These are phyloP conservation scores for Nannochloropsis salina DNA, from an alignment of 108 stramenopile genomes.

Conservation along the genomic window DNA sequence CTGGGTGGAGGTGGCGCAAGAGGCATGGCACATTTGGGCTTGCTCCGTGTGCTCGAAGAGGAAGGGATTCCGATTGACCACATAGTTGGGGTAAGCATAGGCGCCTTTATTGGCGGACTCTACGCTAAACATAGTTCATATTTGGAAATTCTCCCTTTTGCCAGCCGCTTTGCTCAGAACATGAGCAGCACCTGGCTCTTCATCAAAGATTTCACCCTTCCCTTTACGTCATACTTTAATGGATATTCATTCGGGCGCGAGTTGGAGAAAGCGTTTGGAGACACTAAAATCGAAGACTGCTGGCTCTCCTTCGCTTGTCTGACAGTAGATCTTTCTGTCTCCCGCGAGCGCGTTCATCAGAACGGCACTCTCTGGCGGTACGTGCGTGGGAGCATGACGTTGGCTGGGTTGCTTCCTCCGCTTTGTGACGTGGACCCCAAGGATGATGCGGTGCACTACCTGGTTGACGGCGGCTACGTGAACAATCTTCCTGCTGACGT, in stretches of 20 bases:
- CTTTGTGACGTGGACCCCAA: constrained; percentile 52
- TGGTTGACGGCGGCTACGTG: constrained; percentile 65
- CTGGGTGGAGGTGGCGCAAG: constrained; percentile 48
- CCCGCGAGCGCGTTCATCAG: constrained; percentile 34
- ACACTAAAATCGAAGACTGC: constrained; percentile 58
- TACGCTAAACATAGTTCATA: constrained; percentile 25
- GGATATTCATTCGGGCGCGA: constrained; percentile 56
- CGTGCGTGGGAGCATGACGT: constrained; percentile 61
- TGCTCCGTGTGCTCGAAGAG: constrained; percentile 40
- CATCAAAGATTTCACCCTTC: constrained; percentile 36
- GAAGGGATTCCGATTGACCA: constrained; percentile 41
- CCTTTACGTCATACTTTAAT: constrained; percentile 39
- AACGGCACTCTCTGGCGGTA: constrained; percentile 60
- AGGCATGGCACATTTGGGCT: constrained; percentile 44
- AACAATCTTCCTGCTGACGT: constrained; percentile 61
- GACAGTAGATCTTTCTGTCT: constrained; percentile 52
- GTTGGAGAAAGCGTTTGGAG: constrained; percentile 51
- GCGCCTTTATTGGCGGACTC: constrained; percentile 43
- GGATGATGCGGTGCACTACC: constrained; percentile 29
- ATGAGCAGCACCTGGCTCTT: constrained; percentile 14
- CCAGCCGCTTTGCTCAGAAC: neutral
- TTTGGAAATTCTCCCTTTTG: neutral
- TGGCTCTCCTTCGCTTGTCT: constrained; percentile 61
- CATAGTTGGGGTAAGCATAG: constrained; percentile 43
- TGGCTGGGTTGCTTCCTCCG: constrained; percentile 61